Evolutionary conservation across 192 early-diverging fungal genomes (phyloP), one percentile per base, ranked within the genome.

Genomic region (Helicostylum pulchrum): DNA sequence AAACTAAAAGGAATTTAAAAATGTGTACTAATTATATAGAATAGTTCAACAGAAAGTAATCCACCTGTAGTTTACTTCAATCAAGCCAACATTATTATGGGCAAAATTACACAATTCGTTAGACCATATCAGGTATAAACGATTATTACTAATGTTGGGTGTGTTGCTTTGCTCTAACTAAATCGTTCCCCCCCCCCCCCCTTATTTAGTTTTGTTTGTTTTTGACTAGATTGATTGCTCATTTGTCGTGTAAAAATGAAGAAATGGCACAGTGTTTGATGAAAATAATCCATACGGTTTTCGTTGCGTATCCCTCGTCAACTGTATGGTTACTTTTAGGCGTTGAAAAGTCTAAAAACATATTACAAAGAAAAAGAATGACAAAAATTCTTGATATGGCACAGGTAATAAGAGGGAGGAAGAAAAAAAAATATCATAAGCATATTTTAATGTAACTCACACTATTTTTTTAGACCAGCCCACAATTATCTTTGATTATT

Each of bases 281-380:
- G 5, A 39, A 14, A 15, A 66, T 66, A 4, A 57, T 66, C 9
- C 45, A 30, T 10, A 36, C 17, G 14, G 46, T 66, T 11, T 66
- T 49, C 7, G 15, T 30, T 10, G 9, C 53, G 0, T 64, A 34
- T 26, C 67, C 60, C 39, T 10, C 50, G 5, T 43, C 50, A 7
- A 64, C 53, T 36, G 47, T 69, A 0, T 69, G 67, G 62, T 31
- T 49, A 19, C 43, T 62, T 30, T 34, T 69, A 26, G 61, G 61
- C 20, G 53, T 61, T 23, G 45, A 36, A 26, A 34, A 64, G 39
- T 36, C 65, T 31, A 39, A 47, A 52, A 12, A 15, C 1, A 6
- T n/a, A 4, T 26, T 12, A 10, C 31, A 47, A 23, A 60, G 45
- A 26, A n/a, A 2, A 23, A 23, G 14, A 23, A 12, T 54, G n/a